Conservation (phyloP, 2,329 filamentous ascomycete genomes). For the Fusarium compactum region DNA sequence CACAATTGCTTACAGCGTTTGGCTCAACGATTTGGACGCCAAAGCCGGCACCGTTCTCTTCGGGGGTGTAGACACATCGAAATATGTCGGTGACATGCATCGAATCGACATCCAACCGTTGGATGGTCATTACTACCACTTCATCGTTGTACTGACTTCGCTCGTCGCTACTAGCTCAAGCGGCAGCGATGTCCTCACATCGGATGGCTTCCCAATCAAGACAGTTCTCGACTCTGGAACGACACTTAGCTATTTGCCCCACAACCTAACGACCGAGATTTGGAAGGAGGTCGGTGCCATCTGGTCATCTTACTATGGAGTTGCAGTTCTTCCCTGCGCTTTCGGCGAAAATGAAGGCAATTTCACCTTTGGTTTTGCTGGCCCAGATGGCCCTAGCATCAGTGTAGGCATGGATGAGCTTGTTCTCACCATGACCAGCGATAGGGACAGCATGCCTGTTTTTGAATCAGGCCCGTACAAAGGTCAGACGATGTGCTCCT, state of each 20-base stretch:
- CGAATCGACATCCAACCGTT: slow-evolving; percentile 67
- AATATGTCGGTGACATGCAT: slow-evolving; percentile 74
- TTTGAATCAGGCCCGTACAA: slow-evolving; percentile 58
- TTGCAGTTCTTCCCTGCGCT: slow-evolving; percentile 64
- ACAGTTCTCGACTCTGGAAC: slow-evolving; percentile 81
- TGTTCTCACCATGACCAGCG: slow-evolving; percentile 59
- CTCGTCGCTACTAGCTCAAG: slow-evolving; percentile 61
- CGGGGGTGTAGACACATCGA: slow-evolving; percentile 82
- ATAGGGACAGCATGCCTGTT: slow-evolving; percentile 45
- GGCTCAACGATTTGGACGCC: slow-evolving; percentile 70
- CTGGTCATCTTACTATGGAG: slow-evolving; percentile 53
- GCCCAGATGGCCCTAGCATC: slow-evolving; percentile 61
- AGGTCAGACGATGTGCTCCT: slow-evolving; percentile 63
- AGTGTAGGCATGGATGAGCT: slow-evolving; percentile 68
- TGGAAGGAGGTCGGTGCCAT: slow-evolving; percentile 68
- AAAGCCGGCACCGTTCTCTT: slow-evolving; percentile 80
- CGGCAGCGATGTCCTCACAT: slow-evolving; percentile 62
- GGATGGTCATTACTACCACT: slow-evolving; percentile 58
- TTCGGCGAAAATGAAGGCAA: slow-evolving; percentile 59
- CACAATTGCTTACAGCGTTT: slow-evolving; percentile 77
- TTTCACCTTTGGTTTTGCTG: slow-evolving; percentile 68
- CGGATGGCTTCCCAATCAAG: slow-evolving; percentile 60
- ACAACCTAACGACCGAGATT: slow-evolving; percentile 65
- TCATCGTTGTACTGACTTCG: slow-evolving; percentile 62
- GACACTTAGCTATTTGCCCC: slow-evolving; percentile 77